phyloP scores from a whole-genome alignment of 257 asterid species.

The Leonotis leonurus region DNA sequence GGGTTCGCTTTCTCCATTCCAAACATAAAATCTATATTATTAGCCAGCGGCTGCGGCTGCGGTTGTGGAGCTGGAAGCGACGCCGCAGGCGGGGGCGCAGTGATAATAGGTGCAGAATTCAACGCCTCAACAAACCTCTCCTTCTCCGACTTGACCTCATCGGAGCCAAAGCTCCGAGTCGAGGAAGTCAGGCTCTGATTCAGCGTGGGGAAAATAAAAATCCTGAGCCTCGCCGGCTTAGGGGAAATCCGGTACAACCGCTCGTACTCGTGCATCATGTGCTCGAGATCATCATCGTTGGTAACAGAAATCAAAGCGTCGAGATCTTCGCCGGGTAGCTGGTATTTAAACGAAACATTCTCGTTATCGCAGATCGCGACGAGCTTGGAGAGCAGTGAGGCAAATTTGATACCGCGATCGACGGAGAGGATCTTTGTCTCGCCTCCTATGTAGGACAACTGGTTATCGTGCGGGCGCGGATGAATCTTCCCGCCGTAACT shows the following conservation, averaged over 20 bases:
- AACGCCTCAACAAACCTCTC: conserved; percentile 90
- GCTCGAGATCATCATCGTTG: conserved; percentile 87
- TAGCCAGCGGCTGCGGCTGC: conserved; percentile 24
- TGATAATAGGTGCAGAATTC: conserved; percentile 68
- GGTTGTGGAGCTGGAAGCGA: conserved; percentile 21
- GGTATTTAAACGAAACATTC: conserved; percentile 67
- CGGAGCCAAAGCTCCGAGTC: conserved; percentile 62
- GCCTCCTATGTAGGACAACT: conserved; percentile 76
- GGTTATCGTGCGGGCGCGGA: conserved; percentile 90
- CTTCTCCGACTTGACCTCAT: conserved; percentile 74
- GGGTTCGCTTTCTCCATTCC: conserved; percentile 50
- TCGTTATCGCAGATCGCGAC: conserved; percentile 53
- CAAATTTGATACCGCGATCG: conserved; percentile 60
- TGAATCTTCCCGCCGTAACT: conserved; percentile 92
- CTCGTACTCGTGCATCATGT: conserved; percentile 92
- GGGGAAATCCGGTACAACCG: conserved; percentile 62
- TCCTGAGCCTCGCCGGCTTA: conserved; percentile 70
- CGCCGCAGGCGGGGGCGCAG: conserved; percentile 33
- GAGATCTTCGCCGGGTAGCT: conserved; percentile 91
- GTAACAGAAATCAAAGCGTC: conserved; percentile 95
- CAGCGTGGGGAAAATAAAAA: conserved; percentile 52
- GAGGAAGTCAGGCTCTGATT: conserved; percentile 39
- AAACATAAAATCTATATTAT: conserved; percentile 57
- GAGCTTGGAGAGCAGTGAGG: conserved; percentile 45
- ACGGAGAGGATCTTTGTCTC: conserved; percentile 88